Evolutionary conservation across 225 moss, liverwort and hornwort genomes (phyloP).

Genomic region (Physcomitrium patens): DNA sequence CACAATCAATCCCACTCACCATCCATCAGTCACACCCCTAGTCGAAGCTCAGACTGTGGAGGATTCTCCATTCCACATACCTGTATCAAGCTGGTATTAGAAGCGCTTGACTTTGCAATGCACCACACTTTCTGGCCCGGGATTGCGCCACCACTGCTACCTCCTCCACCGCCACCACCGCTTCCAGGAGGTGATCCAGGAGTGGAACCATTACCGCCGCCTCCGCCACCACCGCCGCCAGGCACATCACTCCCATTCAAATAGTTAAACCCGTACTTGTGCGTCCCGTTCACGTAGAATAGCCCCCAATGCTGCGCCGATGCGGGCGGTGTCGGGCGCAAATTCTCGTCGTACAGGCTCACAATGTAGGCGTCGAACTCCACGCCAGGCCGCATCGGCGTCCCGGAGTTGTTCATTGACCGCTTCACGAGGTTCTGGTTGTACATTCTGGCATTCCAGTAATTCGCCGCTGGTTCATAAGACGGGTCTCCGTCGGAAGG

Average conservation of each 20-base stretch:
- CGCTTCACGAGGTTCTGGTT: conserved; percentile 80
- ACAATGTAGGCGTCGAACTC: conserved; percentile 72
- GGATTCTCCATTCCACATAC: conserved; percentile 12
- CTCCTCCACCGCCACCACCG: not conserved
- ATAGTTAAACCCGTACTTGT: conserved; percentile 54
- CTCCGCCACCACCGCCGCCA: not conserved
- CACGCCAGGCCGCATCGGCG: conserved; percentile 57
- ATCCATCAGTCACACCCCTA: no score
- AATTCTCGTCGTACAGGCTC: conserved; percentile 57
- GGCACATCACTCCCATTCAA: conserved; percentile 32
- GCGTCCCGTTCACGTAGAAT: conserved; percentile 48
- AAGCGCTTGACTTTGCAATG: conserved; percentile 41
- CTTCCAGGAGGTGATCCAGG: not conserved
- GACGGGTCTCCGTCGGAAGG: conserved; percentile 69
- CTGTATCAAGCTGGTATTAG: conserved; percentile 56
- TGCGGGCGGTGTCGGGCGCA: conserved; percentile 37
- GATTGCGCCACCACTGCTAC: not conserved
- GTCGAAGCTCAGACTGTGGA: no score
- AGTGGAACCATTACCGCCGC: not conserved
- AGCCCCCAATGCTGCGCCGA: conserved; percentile 55
- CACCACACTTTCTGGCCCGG: conserved; percentile 45
- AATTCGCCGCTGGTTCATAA: conserved; percentile 57
- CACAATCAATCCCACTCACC: not conserved
- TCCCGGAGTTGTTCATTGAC: conserved; percentile 53
- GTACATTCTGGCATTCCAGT: conserved; percentile 60